Evolutionary conservation across 768 basidiomycete genomes (phyloP), one percentile per base, ranked within the genome.

Genomic region (Termitomyces sp.): DNA sequence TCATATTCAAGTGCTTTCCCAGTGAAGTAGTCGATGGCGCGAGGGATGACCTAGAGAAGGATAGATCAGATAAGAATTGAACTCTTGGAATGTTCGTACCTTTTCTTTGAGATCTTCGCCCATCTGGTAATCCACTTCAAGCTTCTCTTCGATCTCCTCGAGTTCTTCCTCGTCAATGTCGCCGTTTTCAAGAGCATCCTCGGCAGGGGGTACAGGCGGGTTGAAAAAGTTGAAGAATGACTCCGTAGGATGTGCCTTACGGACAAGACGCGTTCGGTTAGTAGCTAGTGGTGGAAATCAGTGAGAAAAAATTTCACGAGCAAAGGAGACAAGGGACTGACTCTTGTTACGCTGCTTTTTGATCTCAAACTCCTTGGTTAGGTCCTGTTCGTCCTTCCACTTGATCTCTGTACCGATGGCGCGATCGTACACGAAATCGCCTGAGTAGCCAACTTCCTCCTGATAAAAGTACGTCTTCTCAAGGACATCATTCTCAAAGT

Each of bases 311-410:
- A 29, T 39, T 24, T 45, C 13, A 48, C 51, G 51, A 31, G 10
- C 54, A 47, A 63, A 44, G 12, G 20, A 56, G 16, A 22, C 5
- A 56, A 20, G 3, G 47, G 41, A 26, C 84, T 56, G 66, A 97
- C 95, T 94, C 83, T 98, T 99, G 78, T 99, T 99, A 67, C 96
- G 81, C 76, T 98, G 96, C 80, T 97, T 98, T 83, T 96, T 97
- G 72, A 98, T 95, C 78, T 98, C 96, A 66, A 92, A 90, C 76
- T 92, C 91, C 77, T 94, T 93, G 52, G 96, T 99, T 57, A 99
- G 80, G 75, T 99, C 93, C 77, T 97, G 95, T 65, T 96, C 95
- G 72, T 92, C 94, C 77, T 96, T 96, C 96, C 96, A 99, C 72
- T 87, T 85, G 76, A 99, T 94, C 67, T 87, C 82, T 46, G 88